These are phyloP conservation scores for Backusella morwellensis DNA, from an alignment of 192 early-diverging fungal genomes.

Conservation along the genomic window DNA sequence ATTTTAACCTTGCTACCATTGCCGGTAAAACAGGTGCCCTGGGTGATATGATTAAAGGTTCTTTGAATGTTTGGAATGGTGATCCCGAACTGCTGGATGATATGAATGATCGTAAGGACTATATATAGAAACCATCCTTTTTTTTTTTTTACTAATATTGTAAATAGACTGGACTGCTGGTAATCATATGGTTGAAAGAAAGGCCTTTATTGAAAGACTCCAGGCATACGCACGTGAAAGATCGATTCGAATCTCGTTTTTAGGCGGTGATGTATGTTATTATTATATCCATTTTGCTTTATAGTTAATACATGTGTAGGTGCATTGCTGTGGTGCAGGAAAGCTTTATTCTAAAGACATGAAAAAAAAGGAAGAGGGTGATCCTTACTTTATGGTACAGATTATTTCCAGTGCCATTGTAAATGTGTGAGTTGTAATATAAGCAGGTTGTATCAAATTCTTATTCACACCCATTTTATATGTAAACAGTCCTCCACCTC, in stretches of 20 bases:
- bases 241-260: slow-evolving; percentile 72
- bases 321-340: slow-evolving; percentile 67
- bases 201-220: slow-evolving; percentile 57
- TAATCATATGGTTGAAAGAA: slow-evolving; percentile 69
- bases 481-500: slow-evolving; percentile 58
- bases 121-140: neutral
- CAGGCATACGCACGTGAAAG: slow-evolving; percentile 59
- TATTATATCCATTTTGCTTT: neutral
- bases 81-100: slow-evolving; percentile 85
- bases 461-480: no score
- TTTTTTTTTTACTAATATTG: neutral
- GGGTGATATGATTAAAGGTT: slow-evolving; percentile 32
- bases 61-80: slow-evolving; percentile 54
- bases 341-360: slow-evolving; percentile 53
- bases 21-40: slow-evolving; percentile 55
- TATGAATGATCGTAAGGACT: slow-evolving; percentile 69
- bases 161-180: slow-evolving; percentile 55
- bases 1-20: slow-evolving; percentile 49
- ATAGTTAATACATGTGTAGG: slow-evolving; percentile 28
- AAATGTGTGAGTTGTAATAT: slow-evolving; percentile 47
- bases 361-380: slow-evolving; percentile 49
- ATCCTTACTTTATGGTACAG: slow-evolving; percentile 77
- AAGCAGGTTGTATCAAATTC: no score
- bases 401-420: slow-evolving; percentile 80
- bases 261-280: slow-evolving; percentile 73